Evolutionary conservation across 805 yeast genomes (phyloP).

Genomic region (Saccharomycopsis fermentans): DNA sequence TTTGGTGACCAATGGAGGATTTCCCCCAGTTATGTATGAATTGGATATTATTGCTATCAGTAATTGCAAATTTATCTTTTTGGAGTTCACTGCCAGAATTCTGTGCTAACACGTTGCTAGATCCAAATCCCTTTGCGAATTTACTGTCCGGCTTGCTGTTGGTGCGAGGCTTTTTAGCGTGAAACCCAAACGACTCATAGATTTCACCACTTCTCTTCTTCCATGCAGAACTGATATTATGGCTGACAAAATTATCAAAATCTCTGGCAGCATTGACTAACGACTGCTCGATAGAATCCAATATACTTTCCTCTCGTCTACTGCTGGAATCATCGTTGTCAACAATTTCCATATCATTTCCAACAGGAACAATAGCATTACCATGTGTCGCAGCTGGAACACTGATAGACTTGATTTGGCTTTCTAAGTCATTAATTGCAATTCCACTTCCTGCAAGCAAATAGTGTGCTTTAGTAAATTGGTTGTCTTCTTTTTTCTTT

Average conservation of each 20-base stretch:
- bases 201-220: conserved; percentile 63
- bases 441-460: conserved; percentile 83
- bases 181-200: conserved; percentile 53
- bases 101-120: not conserved
- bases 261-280: conserved; percentile 66
- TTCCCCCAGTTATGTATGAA: conserved; percentile 24
- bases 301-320: conserved; percentile 73
- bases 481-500: conserved; percentile 29
- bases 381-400: conserved; percentile 8
- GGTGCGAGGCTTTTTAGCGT: conserved; percentile 2
- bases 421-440: conserved; percentile 73
- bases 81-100: not conserved
- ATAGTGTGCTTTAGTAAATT: conserved; percentile 71
- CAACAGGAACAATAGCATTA: conserved; percentile 19
- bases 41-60: not conserved
- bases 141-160: conserved; percentile 1
- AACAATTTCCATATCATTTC: conserved; percentile 25
- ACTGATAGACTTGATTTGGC: conserved; percentile 33
- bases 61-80: not conserved
- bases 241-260: conserved; percentile 67
- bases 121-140: not conserved
- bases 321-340: conserved; percentile 54
- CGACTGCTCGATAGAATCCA: conserved; percentile 75
- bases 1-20: conserved; percentile 25
- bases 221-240: conserved; percentile 78